A percentile compares a stretch with the other conserved stretches of the same genome.
Evolutionary conservation across 2,329 filamentous ascomycete species (phyloP).

Genomic region (Tolypocladium capitatum): DNA sequence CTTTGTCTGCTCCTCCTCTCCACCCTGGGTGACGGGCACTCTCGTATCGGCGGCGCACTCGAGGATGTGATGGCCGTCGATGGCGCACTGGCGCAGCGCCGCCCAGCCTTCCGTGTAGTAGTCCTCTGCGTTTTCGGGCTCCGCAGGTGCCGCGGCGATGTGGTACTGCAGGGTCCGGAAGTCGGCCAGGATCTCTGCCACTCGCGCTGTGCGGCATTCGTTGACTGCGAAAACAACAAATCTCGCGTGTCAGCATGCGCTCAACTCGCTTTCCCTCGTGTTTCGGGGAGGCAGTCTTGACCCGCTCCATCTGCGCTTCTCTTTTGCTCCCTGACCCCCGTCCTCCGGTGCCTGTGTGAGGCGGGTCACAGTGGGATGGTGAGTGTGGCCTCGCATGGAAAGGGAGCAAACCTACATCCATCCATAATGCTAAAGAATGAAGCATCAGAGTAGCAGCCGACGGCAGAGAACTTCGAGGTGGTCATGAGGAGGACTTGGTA

Average conservation of each 20-base stretch:
- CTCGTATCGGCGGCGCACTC: slow-evolving; percentile 50
- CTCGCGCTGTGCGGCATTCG: slow-evolving; percentile 42
- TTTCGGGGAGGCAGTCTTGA: too few species aligned
- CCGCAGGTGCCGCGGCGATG: slow-evolving; percentile 42
- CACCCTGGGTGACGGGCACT: slow-evolving; percentile 39
- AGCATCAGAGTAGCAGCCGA: neutral
- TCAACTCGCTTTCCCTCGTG: neutral
- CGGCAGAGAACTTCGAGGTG: neutral
- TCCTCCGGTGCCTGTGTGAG: neutral
- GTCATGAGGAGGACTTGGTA: neutral
- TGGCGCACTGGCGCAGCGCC: slow-evolving; percentile 45
- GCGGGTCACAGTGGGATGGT: neutral
- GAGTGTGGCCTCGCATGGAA: neutral
- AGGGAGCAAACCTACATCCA: slow-evolving; percentile 9
- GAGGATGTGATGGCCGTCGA: slow-evolving; percentile 52
- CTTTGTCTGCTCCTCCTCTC: slow-evolving; percentile 45
- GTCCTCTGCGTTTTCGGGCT: slow-evolving; percentile 42
- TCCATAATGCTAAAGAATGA: slow-evolving; percentile 8
- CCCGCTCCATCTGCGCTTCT: neutral
- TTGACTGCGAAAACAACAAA: slow-evolving; percentile 34
- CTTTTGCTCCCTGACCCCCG: neutral
- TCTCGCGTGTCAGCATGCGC: neutral
- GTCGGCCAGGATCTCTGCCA: slow-evolving; percentile 48
- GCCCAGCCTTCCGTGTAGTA: slow-evolving; percentile 53
- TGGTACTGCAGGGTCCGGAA: slow-evolving; percentile 49